Conservation (phyloP, 2,329 filamentous ascomycete species). For the Fonsecaea nubica region DNA sequence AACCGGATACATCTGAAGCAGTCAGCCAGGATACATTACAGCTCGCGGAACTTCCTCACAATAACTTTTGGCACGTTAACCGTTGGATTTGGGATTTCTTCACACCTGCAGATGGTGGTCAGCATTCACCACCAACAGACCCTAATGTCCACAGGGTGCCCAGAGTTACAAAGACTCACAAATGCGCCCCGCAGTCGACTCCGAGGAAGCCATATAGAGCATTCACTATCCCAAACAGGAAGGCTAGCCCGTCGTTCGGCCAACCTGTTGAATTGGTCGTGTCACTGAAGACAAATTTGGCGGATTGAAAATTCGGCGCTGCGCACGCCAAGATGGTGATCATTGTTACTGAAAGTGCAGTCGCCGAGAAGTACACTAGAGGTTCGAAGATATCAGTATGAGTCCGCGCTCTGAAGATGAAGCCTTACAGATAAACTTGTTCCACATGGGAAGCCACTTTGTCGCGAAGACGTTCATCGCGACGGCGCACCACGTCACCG, state of each 20-base stretch:
- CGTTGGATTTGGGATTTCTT: conserved; percentile 42
- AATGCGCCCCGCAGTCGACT: conserved; percentile 29
- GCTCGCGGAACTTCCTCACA: conserved; percentile 33
- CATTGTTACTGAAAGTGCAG: conserved; percentile 37
- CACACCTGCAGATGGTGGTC: conserved; percentile 1
- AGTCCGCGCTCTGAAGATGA: background rate
- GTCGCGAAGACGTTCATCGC: conserved; percentile 24
- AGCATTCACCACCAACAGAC: background rate
- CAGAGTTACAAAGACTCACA: conserved; percentile 1
- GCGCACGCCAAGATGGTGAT: conserved; percentile 36
- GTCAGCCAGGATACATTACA: background rate
- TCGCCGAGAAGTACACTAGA: conserved; percentile 23
- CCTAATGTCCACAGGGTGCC: background rate
- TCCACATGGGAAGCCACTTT: conserved; percentile 23
- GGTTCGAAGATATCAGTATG: background rate
- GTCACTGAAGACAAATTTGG: conserved; percentile 45
- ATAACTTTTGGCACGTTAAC: conserved; percentile 47
- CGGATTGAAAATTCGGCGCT: conserved; percentile 25
- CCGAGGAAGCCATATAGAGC: conserved; percentile 36
- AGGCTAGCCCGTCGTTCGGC: conserved; percentile 39
- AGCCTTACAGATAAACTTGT: conserved; percentile 25
- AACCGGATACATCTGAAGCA: conserved; percentile 37
- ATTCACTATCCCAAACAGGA: conserved; percentile 40
- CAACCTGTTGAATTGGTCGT: conserved; percentile 53
- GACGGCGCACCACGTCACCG: conserved; percentile 24